Percentiles rank a stretch among this genome's conserved stretches.
These are phyloP conservation scores for Capsicum pubescens DNA, from an alignment of 257 asterid genomes.

Conservation along the genomic window DNA sequence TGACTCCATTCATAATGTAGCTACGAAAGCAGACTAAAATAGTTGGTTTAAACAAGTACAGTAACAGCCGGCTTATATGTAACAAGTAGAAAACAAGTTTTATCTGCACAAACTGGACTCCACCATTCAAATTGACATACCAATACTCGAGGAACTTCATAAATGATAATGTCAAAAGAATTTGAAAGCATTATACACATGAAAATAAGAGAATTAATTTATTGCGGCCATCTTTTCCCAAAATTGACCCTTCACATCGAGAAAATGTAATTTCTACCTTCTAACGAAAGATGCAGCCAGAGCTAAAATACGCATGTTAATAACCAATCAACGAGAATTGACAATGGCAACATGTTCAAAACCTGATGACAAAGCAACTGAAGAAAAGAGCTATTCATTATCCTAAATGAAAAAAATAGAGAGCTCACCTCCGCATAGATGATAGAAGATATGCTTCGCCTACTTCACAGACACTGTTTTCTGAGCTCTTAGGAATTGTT, in stretches of 20 bases:
- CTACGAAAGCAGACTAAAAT: background rate
- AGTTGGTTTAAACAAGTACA: background rate
- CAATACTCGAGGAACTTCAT: conserved; percentile 12
- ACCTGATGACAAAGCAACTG: background rate
- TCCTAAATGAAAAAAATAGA: conserved; percentile 16
- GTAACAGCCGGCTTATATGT: background rate
- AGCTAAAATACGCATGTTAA: background rate
- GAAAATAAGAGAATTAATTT: background rate
- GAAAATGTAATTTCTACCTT: conserved; percentile 21
- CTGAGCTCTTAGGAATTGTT: conserved; percentile 69
- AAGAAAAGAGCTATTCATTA: background rate
- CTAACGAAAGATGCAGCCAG: background rate
- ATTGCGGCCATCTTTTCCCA: background rate
- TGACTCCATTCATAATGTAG: conserved; percentile 13
- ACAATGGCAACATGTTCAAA: background rate
- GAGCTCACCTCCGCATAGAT: conserved; percentile 70
- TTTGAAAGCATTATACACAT: conserved; percentile 1
- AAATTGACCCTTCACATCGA: conserved; percentile 12
- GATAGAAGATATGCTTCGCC: conserved; percentile 91
- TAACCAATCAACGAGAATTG: background rate
- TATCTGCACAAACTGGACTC: conserved; percentile 21
- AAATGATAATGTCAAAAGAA: background rate
- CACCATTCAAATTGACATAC: conserved; percentile 19
- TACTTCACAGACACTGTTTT: conserved; percentile 68
- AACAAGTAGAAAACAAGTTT: background rate